These are phyloP conservation scores for Nowakowskiella sp. DNA, from an alignment of 192 early-diverging fungal genomes.

Conservation along the genomic window DNA sequence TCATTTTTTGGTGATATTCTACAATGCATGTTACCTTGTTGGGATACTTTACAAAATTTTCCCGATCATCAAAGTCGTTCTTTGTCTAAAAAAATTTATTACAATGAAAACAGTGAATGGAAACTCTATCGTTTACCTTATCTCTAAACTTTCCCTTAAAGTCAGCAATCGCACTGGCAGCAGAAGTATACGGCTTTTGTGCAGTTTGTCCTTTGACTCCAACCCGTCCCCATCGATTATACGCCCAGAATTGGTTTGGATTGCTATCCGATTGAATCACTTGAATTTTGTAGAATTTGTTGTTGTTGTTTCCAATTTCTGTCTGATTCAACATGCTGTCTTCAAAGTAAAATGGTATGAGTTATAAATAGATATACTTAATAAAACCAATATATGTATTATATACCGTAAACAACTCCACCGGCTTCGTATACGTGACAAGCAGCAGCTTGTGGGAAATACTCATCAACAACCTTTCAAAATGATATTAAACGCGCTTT, in stretches of 20 bases:
- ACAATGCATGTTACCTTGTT: conserved; percentile 30
- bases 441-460: conserved; percentile 3
- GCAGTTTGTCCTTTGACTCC: conserved; percentile 53
- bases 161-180: conserved; percentile 6
- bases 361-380: not conserved
- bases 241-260: not conserved
- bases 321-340: conserved; percentile 65
- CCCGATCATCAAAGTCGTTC: conserved; percentile 56
- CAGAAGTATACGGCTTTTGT: conserved; percentile 3
- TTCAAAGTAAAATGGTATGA: conserved; percentile 9
- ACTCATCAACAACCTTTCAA: conserved; percentile 28
- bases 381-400: too few species aligned
- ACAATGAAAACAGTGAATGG: conserved; percentile 4
- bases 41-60: conserved; percentile 40
- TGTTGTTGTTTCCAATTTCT: conserved; percentile 57
- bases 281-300: conserved; percentile 70
- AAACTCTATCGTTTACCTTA: too few species aligned
- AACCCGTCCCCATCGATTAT: conserved; percentile 61
- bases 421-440: conserved; percentile 29
- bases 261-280: conserved; percentile 32
- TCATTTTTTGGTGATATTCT: not conserved
- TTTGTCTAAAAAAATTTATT: conserved; percentile 35
- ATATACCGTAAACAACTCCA: conserved; percentile 30
- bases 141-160: conserved; percentile 58
- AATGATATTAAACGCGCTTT: not conserved